These are phyloP conservation scores for Castanea crenata DNA, from an alignment of 306 rosid species.

Conservation along the genomic window DNA sequence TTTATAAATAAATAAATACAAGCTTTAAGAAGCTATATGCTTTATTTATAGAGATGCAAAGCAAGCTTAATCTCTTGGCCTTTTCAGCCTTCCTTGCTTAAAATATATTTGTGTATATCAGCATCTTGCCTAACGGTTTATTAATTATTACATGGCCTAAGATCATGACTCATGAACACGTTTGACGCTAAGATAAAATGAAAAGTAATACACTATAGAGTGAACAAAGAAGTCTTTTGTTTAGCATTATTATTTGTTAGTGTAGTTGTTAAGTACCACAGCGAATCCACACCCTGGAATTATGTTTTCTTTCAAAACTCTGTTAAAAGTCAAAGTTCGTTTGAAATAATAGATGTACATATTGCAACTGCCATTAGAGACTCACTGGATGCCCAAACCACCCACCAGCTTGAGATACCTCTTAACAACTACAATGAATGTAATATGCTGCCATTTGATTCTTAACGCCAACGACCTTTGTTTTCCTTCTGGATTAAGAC, in stretches of 20 bases:
- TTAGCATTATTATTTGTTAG: not conserved
- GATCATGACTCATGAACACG: not conserved
- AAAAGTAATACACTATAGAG: not conserved
- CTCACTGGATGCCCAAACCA: constrained; percentile 8
- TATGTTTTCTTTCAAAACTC: constrained; percentile 17
- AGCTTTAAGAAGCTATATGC: too few species aligned
- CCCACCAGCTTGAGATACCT: too few species aligned
- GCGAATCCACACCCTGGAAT: constrained; percentile 17
- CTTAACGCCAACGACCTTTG: constrained; percentile 22
- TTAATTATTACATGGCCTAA: too few species aligned
- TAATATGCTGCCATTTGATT: constrained; percentile 21
- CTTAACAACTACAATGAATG: constrained; percentile 28
- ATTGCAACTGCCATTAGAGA: constrained; percentile 21
- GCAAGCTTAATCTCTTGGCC: too few species aligned
- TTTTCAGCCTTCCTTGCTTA: too few species aligned
- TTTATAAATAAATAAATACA: too few species aligned
- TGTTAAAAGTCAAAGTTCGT: constrained; percentile 31
- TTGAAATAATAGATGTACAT: constrained; percentile 25
- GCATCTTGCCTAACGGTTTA: too few species aligned
- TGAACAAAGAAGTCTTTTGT: not conserved
- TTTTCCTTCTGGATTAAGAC: constrained; percentile 20
- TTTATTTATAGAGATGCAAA: too few species aligned
- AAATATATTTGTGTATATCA: too few species aligned
- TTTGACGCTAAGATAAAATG: not conserved
- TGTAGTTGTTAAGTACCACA: constrained; percentile 25